Evolutionary conservation across 2,329 filamentous ascomycete species (phyloP).

Genomic region (Apiospora rasikravindrae): DNA sequence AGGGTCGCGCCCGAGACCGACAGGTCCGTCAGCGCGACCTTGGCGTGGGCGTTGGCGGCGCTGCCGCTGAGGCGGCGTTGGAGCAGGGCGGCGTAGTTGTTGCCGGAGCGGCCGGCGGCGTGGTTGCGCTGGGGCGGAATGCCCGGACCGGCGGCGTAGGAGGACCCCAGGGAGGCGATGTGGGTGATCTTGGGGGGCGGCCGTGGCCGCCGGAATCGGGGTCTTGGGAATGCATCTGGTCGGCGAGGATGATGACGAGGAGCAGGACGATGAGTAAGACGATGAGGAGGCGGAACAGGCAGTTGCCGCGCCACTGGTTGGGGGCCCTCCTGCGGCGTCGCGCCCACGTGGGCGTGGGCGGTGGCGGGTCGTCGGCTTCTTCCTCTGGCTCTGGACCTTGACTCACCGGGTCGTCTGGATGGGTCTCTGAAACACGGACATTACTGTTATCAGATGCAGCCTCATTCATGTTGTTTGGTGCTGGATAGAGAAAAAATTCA

Average conservation of each 20-base stretch:
- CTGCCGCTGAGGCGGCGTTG: conserved; percentile 30
- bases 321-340: not conserved
- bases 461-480: not conserved
- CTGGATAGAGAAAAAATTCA: not conserved
- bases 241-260: conserved; percentile 2
- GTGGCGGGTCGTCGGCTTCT: not conserved
- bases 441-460: not conserved
- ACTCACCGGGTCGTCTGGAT: not conserved
- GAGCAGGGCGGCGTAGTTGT: conserved; percentile 44
- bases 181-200: conserved; percentile 20
- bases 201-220: not conserved
- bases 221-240: not conserved
- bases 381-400: not conserved
- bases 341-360: not conserved
- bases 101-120: conserved; percentile 37
- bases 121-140: conserved; percentile 39
- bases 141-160: conserved; percentile 39
- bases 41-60: not conserved
- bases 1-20: conserved; percentile 45
- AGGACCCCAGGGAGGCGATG: conserved; percentile 39
- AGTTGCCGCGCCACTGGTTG: conserved; percentile 9
- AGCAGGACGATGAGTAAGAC: not conserved
- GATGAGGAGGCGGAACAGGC: conserved; percentile 9
- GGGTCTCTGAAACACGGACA: not conserved
- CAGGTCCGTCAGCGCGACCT: conserved; percentile 36